A percentile compares a stretch with the other conserved stretches of the same genome.
These are phyloP conservation scores for Prunus mira DNA, from an alignment of 306 rosid genomes.

Conservation along the genomic window DNA sequence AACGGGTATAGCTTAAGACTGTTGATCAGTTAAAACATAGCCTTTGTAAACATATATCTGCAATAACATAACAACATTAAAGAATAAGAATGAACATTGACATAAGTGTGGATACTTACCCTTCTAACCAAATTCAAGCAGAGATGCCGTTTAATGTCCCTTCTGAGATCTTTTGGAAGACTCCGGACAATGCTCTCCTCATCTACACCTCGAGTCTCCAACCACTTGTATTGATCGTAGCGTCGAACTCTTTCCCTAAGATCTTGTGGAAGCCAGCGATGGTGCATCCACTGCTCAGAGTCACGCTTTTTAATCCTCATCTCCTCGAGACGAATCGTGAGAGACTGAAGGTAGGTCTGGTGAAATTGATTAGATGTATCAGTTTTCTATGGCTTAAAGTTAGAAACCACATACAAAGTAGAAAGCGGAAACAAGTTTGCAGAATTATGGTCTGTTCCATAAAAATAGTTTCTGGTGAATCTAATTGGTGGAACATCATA, in stretches of 20 bases:
- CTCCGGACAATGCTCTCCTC: constrained; percentile 50
- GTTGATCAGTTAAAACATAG: too few species aligned
- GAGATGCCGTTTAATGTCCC: constrained; percentile 58
- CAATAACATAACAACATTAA: neutral
- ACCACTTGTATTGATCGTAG: constrained; percentile 58
- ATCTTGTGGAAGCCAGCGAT: constrained; percentile 55
- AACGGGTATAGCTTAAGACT: too few species aligned
- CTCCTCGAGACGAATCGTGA: constrained; percentile 52
- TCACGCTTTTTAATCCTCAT: constrained; percentile 58
- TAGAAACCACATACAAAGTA: neutral
- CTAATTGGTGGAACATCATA: neutral
- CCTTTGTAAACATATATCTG: too few species aligned
- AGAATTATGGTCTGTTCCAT: neutral
- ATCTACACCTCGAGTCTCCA: constrained; percentile 59
- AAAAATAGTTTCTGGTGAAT: neutral
- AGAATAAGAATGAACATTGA: neutral
- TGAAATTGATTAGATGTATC: neutral
- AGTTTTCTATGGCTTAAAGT: neutral
- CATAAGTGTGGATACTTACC: constrained; percentile 37
- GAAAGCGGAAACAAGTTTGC: neutral
- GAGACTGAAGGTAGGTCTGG: constrained; percentile 59
- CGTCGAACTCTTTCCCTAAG: constrained; percentile 50
- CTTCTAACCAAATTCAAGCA: constrained; percentile 79
- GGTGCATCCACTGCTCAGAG: constrained; percentile 69
- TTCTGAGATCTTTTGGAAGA: constrained; percentile 55